Base-by-base conservation (phyloP, 345 rosid genomes). In the Eucalyptus brandiana region DNA sequence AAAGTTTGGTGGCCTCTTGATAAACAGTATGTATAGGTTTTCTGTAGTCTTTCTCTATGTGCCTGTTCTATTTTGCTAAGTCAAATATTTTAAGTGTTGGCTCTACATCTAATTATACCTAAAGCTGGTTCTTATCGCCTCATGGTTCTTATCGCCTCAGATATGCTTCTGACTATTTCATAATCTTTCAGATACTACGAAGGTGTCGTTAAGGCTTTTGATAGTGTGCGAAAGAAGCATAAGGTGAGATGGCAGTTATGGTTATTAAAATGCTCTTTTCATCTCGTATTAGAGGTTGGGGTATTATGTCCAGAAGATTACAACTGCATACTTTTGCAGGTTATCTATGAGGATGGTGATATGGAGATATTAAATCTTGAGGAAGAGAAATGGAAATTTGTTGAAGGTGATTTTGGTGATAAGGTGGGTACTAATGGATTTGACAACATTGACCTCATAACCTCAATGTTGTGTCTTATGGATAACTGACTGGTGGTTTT, bases 1-100 rank as follows among this genome's bases (percentile, higher is more conserved):
- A 94, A 93, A 92, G 97, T 98, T 89, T 98, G 97, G 97, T 98
- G 99, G 99, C 99, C 99, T 26, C 51, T 87, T 21, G 99, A 98
- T 94, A 87, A 76, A 16, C 45, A n/a, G 99, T 97, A 92, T 90
- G 96, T 90, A 65, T 23, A 50, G 45, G 85, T 50, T 86, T 53
- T 44, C 86, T 30, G 42, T 54, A 50, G 65, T 62, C 28, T 37
- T 62, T 87, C 26, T 16, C 44, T 91, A 15, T 88, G 37, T 76
- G 47, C 67, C 40, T 50, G 30, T 65, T 19, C 32, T 42, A 42
- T 34, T 34, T 80, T 88, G 72, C 16, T 80, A 34, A 56, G 37
- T 49, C 87, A 86, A 86, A 49, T 32, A 45, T 51, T 54, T 37
- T 42, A 42, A 76, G 86, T 13, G 23, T 9, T 87, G 45, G 72